phyloP scores from a whole-genome alignment of 169 alveolate genomes.

The Cryptosporidium baileyi region DNA sequence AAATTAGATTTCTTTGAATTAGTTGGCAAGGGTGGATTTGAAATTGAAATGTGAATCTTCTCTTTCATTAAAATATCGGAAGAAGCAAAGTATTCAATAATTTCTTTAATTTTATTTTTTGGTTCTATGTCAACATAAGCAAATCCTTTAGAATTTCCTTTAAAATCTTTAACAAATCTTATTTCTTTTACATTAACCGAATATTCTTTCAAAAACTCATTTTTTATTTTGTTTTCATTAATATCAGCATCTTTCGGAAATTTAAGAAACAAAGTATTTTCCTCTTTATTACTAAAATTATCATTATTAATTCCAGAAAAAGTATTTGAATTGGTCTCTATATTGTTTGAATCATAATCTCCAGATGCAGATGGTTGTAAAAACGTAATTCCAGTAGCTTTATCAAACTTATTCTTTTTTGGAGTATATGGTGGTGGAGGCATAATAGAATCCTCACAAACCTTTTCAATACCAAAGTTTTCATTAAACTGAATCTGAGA shows the following conservation, averaged over 20 bases:
- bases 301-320: neutral
- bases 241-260: slow-evolving; percentile 30
- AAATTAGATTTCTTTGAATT: neutral
- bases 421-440: slow-evolving; percentile 66
- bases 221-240: slow-evolving; percentile 52
- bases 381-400: neutral
- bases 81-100: neutral
- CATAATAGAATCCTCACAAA: neutral
- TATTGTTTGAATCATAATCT: neutral
- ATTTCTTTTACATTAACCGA: slow-evolving; percentile 43
- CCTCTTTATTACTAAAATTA: neutral
- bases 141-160: slow-evolving; percentile 71
- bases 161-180: slow-evolving; percentile 68
- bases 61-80: neutral
- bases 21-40: slow-evolving; percentile 4
- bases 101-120: neutral
- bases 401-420: neutral
- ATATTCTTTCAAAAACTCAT: slow-evolving; percentile 19
- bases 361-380: neutral
- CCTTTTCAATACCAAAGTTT: neutral
- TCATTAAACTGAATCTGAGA: neutral
- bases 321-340: neutral
- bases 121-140: slow-evolving; percentile 74
- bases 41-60: neutral
- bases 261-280: slow-evolving; percentile 56